Evolutionary conservation across 768 basidiomycete species (phyloP).

Genomic region (Mycena vulgaris): DNA sequence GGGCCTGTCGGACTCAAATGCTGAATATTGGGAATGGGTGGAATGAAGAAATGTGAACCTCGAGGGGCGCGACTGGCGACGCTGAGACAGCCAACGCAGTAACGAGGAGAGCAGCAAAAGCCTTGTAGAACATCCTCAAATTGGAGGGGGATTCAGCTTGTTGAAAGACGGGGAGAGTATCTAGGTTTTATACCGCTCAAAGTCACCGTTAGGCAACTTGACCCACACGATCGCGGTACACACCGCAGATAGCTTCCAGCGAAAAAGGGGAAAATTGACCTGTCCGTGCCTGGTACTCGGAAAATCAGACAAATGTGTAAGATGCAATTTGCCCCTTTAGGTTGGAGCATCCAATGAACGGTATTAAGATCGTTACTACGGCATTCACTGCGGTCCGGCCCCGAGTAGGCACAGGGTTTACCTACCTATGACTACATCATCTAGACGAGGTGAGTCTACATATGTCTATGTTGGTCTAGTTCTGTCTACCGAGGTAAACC

Average conservation of each 20-base stretch:
- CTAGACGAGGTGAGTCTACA: too few relatives aligned
- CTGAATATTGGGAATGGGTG: background rate
- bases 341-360: background rate
- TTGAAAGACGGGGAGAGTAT: slow-evolving; percentile 6
- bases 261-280: too few relatives aligned
- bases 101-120: slow-evolving; percentile 24
- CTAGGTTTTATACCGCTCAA: slow-evolving; percentile 18
- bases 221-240: background rate
- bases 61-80: slow-evolving; percentile 13
- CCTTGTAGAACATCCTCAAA: slow-evolving; percentile 19
- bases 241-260: too few relatives aligned
- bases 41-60: slow-evolving; percentile 21
- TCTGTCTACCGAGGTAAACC: too few relatives aligned
- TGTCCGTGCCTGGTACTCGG: background rate
- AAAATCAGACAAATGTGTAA: background rate
- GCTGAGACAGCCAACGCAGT: slow-evolving; percentile 25
- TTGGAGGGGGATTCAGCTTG: slow-evolving; percentile 19
- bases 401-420: too few relatives aligned
- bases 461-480: too few relatives aligned
- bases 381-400: too few relatives aligned
- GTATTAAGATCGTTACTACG: slow-evolving; percentile 5
- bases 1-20: slow-evolving; percentile 17
- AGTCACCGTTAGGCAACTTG: slow-evolving; percentile 16
- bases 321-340: background rate
- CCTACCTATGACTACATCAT: too few relatives aligned